Evolutionary conservation across 140 eudicot genomes (phyloP).

Genomic region (Bidens hawaiensis): DNA sequence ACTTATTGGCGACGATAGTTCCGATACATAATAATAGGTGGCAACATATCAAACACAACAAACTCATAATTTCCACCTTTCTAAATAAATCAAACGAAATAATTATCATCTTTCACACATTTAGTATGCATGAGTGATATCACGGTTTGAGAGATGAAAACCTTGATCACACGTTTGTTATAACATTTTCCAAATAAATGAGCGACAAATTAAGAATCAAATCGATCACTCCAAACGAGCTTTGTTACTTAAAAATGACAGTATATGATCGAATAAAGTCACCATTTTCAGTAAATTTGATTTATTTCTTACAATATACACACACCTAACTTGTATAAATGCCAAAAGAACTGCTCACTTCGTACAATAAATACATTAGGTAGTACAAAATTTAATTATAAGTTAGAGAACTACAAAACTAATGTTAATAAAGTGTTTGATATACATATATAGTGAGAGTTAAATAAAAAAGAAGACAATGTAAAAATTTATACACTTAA

Average conservation of each 20-base stretch:
- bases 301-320: not conserved
- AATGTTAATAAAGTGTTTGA: too few relatives aligned
- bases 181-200: constrained; percentile 3
- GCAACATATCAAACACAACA: constrained; percentile 1
- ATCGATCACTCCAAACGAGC: constrained; percentile 9
- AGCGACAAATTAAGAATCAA: not conserved
- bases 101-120: constrained; percentile 4
- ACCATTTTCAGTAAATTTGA: not conserved
- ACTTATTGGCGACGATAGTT: not conserved
- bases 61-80: not conserved
- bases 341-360: too few relatives aligned
- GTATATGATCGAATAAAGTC: not conserved
- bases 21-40: not conserved
- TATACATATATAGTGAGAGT: too few relatives aligned
- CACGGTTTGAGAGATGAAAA: not conserved
- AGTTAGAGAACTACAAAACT: too few relatives aligned
- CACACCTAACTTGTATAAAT: not conserved
- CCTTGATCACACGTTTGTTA: constrained; percentile 4
- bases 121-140: constrained; percentile 7
- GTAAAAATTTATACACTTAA: too few relatives aligned
- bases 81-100: constrained; percentile 8
- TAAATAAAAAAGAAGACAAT: too few relatives aligned
- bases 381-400: too few relatives aligned
- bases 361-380: too few relatives aligned
- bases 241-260: constrained; percentile 6